phyloP scores from a whole-genome alignment of 176 grass and related monocot species.

The Guadua angustifolia region DNA sequence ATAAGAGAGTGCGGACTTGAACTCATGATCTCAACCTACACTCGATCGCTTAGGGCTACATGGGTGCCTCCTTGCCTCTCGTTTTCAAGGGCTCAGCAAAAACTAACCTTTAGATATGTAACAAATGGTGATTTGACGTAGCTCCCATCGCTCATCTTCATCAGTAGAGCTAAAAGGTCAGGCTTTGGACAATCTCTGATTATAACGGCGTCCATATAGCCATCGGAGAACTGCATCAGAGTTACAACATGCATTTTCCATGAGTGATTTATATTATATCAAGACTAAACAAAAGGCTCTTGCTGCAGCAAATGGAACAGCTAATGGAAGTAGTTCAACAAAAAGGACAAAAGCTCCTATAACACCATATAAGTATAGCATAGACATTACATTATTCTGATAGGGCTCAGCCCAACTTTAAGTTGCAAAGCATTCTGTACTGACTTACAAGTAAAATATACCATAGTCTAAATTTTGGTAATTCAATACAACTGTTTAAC shows the following conservation, averaged over 20 bases:
- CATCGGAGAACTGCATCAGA: conserved; percentile 80
- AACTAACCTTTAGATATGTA: conserved; percentile 68
- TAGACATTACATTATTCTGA: neutral
- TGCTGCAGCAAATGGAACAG: conserved; percentile 3
- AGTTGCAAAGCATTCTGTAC: neutral
- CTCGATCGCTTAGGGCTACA: too few relatives aligned
- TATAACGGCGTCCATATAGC: conserved; percentile 72
- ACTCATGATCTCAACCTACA: too few relatives aligned
- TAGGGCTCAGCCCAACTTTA: neutral
- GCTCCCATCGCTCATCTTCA: conserved; percentile 74
- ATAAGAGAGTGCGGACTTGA: too few relatives aligned
- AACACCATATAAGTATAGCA: neutral
- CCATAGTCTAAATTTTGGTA: too few relatives aligned
- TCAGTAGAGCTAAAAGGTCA: conserved; percentile 61
- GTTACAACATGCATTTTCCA: neutral
- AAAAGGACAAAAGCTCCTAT: neutral
- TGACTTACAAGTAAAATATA: too few relatives aligned
- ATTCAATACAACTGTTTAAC: neutral
- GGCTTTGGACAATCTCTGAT: conserved; percentile 66
- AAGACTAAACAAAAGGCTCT: neutral
- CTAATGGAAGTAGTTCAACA: neutral
- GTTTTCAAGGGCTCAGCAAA: neutral
- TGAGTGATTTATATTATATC: neutral
- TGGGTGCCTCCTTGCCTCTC: neutral
- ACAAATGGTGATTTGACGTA: conserved; percentile 77